Evolutionary conservation across 345 rosid species (phyloP), one percentile per base, ranked within the genome.

Genomic region (Leavenworthia alabamica): DNA sequence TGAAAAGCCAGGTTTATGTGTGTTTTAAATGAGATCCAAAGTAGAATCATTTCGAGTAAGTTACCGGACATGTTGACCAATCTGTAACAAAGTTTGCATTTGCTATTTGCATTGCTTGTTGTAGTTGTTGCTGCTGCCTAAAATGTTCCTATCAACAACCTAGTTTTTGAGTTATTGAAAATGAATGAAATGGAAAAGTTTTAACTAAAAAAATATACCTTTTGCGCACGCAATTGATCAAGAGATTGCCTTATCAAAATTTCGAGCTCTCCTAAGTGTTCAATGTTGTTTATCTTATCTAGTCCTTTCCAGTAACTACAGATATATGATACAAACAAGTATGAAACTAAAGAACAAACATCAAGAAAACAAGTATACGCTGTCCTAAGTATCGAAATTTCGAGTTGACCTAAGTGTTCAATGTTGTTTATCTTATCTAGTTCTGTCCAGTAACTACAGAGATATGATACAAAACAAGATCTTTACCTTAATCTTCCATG

Each of bases 401-500:
- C n/a, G n/a, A n/a, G n/a, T n/a, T n/a, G n/a, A n/a, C n/a, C n/a
- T n/a, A n/a, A n/a, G n/a, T n/a, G n/a, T n/a, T n/a, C n/a, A n/a
- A n/a, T n/a, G n/a, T n/a, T n/a, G n/a, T n/a, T n/a, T n/a, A n/a
- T n/a, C n/a, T n/a, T n/a, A n/a, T n/a, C n/a, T n/a, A n/a, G n/a
- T n/a, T n/a, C n/a, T n/a, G n/a, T n/a, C n/a, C n/a, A n/a, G n/a
- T n/a, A n/a, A n/a, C n/a, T n/a, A n/a, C n/a, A n/a, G n/a, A n/a
- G n/a, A n/a, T n/a, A n/a, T n/a, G n/a, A n/a, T n/a, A n/a, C n/a
- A n/a, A n/a, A n/a, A n/a, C n/a, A n/a, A 4, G 48, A 44, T 37
- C 39, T n/a, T 14, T 74, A 87, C 97, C 95, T 83, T 77, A 90
- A 67, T 75, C 93, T 87, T 70, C 79, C 78, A 57, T 85, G 86